Conservation (phyloP, 306 rosid species). For the Cicer cuneatum region DNA sequence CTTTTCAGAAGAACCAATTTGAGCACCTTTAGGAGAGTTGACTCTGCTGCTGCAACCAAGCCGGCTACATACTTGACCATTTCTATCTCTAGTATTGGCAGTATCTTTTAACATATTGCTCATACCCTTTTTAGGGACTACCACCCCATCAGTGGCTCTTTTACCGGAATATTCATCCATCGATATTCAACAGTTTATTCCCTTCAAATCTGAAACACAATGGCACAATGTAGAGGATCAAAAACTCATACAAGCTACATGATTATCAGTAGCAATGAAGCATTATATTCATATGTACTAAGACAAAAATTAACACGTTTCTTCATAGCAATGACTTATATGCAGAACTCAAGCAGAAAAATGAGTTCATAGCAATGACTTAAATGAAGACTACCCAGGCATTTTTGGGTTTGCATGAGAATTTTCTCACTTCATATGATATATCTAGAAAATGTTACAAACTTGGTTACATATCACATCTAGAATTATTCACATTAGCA, state of each 20-base stretch:
- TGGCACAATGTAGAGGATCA: conserved; percentile 5
- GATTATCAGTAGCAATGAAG: conserved; percentile 1
- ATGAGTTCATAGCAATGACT: conserved; percentile 3
- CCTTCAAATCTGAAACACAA: conserved; percentile 60
- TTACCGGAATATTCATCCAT: conserved; percentile 91
- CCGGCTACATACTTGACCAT: conserved; percentile 75
- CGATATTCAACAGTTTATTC: conserved; percentile 35
- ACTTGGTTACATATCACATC: background rate
- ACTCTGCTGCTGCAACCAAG: conserved; percentile 77
- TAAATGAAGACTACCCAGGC: background rate
- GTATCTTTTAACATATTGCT: conserved; percentile 71
- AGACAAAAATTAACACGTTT: conserved; percentile 9
- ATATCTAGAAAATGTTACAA: conserved; percentile 15
- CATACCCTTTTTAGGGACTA: conserved; percentile 73
- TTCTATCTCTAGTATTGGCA: conserved; percentile 66
- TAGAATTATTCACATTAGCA: background rate
- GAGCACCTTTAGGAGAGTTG: conserved; percentile 64
- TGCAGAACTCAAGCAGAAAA: conserved; percentile 13
- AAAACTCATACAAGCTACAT: conserved; percentile 31
- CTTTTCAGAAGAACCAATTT: conserved; percentile 60
- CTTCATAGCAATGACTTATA: conserved; percentile 4
- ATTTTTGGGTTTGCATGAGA: background rate
- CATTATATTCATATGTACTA: conserved; percentile 1
- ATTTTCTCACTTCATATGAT: background rate
- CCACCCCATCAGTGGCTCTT: conserved; percentile 64